Percentiles rank a stretch among this genome's conserved stretches.
phyloP scores from a whole-genome alignment of 2,329 filamentous ascomycete genomes.

The Penicillium sp. region DNA sequence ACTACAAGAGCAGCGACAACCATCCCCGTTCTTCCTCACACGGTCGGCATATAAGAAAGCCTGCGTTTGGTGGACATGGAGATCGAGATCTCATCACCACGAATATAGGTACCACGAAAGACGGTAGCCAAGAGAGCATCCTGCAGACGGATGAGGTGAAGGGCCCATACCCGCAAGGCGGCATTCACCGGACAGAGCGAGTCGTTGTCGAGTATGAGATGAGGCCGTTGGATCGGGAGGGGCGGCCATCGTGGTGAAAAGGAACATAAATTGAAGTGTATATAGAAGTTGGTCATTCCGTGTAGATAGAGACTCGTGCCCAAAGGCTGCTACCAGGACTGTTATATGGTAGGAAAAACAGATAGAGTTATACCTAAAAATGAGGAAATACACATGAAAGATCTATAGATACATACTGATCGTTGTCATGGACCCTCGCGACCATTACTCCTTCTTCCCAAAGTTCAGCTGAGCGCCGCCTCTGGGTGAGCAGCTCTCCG shows the following conservation, averaged over 20 bases:
- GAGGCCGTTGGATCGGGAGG: neutral
- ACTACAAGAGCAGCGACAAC: slow-evolving; percentile 23
- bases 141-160: slow-evolving; percentile 1
- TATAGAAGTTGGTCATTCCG: no score
- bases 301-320: no score
- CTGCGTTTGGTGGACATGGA: neutral
- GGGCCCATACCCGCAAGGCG: slow-evolving; percentile 6
- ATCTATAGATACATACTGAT: no score
- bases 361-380: no score
- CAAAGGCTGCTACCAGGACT: no score
- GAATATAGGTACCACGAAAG: neutral
- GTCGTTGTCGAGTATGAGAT: slow-evolving; percentile 29
- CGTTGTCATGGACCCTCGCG: no score
- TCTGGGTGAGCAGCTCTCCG: slow-evolving; percentile 2
- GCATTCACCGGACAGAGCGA: slow-evolving; percentile 28
- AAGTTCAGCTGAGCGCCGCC: neutral
- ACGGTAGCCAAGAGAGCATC: slow-evolving; percentile 27
- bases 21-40: neutral
- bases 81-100: slow-evolving; percentile 11
- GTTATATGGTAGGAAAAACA: no score
- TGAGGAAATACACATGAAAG: no score
- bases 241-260: neutral
- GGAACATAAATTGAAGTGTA: neutral
- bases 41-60: neutral
- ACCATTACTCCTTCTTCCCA: neutral